phyloP scores from a whole-genome alignment of 1,284 basidiomycete species.

The Heliocybe sulcata region DNA sequence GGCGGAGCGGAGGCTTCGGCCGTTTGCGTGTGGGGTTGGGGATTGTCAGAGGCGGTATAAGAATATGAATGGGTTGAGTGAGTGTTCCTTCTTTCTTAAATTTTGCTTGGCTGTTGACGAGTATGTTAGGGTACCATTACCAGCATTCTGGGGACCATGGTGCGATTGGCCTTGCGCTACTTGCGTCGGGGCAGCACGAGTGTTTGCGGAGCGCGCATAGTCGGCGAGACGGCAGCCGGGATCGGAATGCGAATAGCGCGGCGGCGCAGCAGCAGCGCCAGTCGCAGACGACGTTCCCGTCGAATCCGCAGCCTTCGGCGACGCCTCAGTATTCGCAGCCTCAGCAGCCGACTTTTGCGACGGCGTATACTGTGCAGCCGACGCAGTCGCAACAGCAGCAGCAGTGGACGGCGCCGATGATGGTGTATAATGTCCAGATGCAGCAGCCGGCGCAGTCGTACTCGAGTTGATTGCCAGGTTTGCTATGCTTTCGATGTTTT shows the following conservation, averaged over 20 bases:
- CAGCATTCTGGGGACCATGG: conserved; percentile 96
- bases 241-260: conserved; percentile 5
- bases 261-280: conserved; percentile 10
- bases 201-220: conserved; percentile 28
- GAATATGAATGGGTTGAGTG: conserved; percentile 91
- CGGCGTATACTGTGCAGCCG: not conserved
- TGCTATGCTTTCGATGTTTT: not conserved
- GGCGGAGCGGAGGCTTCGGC: conserved; percentile 73
- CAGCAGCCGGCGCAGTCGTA: conserved; percentile 13
- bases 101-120: conserved; percentile 6
- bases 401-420: conserved; percentile 4
- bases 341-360: conserved; percentile 10
- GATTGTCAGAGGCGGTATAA: conserved; percentile 93
- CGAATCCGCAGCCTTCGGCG: not conserved
- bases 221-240: conserved; percentile 4
- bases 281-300: not conserved
- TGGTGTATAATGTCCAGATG: not conserved
- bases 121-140: conserved; percentile 77
- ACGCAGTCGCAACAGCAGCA: conserved; percentile 14
- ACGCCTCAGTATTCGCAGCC: not conserved
- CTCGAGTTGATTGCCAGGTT: not conserved
- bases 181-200: conserved; percentile 82
- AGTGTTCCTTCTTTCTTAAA: conserved; percentile 16
- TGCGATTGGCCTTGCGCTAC: conserved; percentile 74
- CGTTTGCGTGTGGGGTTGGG: conserved; percentile 86